Percentiles rank a stretch among this genome's conserved stretches.
Evolutionary conservation across 106 monocot species (phyloP).

Genomic region (Platanthera zijinensis): DNA sequence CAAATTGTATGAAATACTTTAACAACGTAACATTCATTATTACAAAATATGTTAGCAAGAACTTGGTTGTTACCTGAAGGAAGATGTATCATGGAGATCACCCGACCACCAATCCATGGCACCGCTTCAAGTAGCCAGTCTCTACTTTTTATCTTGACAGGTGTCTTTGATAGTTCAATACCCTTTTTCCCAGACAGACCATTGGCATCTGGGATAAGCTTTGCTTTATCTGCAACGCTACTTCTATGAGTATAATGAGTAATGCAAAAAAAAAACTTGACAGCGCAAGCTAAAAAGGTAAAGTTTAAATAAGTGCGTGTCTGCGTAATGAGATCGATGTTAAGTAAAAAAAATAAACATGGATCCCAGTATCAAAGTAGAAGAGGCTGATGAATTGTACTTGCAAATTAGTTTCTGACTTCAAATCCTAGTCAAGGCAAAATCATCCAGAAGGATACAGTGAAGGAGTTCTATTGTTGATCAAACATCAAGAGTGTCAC

Average conservation of each 20-base stretch:
- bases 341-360: neutral
- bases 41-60: neutral
- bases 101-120: constrained; percentile 89
- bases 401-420: neutral
- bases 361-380: neutral
- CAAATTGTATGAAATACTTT: neutral
- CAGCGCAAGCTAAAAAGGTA: neutral
- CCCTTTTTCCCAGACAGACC: constrained; percentile 35
- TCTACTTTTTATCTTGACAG: constrained; percentile 70
- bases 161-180: constrained; percentile 52
- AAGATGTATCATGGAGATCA: constrained; percentile 82
- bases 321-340: neutral
- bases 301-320: neutral
- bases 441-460: neutral
- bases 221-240: constrained; percentile 48
- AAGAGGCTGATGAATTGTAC: no score
- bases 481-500: no score
- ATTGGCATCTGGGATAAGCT: constrained; percentile 50
- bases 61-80: constrained; percentile 57
- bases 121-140: constrained; percentile 79
- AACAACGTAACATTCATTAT: neutral
- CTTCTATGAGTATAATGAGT: neutral
- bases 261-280: neutral
- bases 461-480: neutral
- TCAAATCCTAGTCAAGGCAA: neutral